These are phyloP conservation scores for Rauvolfia tetraphylla DNA, from an alignment of 257 asterid genomes.

Conservation along the genomic window DNA sequence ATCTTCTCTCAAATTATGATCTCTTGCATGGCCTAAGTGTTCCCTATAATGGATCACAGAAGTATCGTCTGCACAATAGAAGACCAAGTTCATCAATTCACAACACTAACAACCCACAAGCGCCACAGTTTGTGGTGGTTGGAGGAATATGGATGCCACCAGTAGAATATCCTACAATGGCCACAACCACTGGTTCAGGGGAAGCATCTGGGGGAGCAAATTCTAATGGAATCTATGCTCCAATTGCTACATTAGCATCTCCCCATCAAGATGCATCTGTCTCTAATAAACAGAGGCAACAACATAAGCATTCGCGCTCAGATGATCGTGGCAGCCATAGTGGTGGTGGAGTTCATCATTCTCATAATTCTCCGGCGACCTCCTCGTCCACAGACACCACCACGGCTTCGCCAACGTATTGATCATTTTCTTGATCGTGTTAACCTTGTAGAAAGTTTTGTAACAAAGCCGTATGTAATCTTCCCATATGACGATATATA, in stretches of 20 bases:
- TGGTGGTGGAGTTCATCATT: conserved; percentile 12
- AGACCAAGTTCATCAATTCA: conserved; percentile 50
- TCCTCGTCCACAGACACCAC: conserved; percentile 28
- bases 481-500: conserved; percentile 1
- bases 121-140: conserved; percentile 68
- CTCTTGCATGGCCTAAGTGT: conserved; percentile 3
- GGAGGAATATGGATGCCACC: conserved; percentile 67
- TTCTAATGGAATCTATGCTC: conserved; percentile 58
- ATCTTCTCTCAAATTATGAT: background rate
- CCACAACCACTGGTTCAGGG: conserved; percentile 35
- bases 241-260: conserved; percentile 45
- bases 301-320: conserved; percentile 4
- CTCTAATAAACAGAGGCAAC: conserved; percentile 14
- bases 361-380: conserved; percentile 15
- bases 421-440: conserved; percentile 10
- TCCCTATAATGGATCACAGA: conserved; percentile 31
- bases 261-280: conserved; percentile 32
- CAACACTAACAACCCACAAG: conserved; percentile 32
- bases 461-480: conserved; percentile 12
- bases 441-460: conserved; percentile 25
- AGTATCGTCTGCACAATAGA: conserved; percentile 62
- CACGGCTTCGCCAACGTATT: conserved; percentile 19
- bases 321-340: conserved; percentile 22
- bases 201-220: conserved; percentile 42
- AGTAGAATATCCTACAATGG: conserved; percentile 26